Evolutionary conservation across 495 filamentous ascomycete species (phyloP).

Genomic region (Hyaloscypha variabilis): DNA sequence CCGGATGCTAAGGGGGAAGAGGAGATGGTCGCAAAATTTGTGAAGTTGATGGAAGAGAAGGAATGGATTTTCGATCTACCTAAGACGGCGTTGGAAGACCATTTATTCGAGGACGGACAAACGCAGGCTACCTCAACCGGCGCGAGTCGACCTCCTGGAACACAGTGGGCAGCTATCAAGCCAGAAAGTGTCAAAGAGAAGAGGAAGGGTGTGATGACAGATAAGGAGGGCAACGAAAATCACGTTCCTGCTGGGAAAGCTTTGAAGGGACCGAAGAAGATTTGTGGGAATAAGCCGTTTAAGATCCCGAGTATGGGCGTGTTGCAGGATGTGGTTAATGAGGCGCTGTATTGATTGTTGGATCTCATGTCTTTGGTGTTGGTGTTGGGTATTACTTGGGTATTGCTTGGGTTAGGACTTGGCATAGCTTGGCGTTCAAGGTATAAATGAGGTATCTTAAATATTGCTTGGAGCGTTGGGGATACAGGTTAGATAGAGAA

Average conservation of each 20-base stretch:
- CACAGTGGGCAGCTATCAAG: constrained; percentile 4
- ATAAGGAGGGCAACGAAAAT: constrained; percentile 12
- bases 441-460: neutral
- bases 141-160: constrained; percentile 17
- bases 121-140: constrained; percentile 41
- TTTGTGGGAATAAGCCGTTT: constrained; percentile 39
- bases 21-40: constrained; percentile 74
- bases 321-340: constrained; percentile 39
- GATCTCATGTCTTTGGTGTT: neutral
- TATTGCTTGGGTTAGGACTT: neutral
- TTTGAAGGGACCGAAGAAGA: constrained; percentile 17
- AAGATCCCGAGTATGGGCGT: constrained; percentile 40
- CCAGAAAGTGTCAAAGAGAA: constrained; percentile 17
- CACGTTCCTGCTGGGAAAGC: neutral
- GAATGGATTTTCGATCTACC: constrained; percentile 79
- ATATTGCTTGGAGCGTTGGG: neutral
- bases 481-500: neutral
- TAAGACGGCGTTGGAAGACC: constrained; percentile 61
- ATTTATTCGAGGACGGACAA: constrained; percentile 58
- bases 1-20: constrained; percentile 51
- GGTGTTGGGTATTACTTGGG: neutral
- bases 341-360: constrained; percentile 11
- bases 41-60: constrained; percentile 72
- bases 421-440: constrained; percentile 1
- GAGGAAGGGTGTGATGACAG: constrained; percentile 24